Evolutionary conservation across 208 protist species (phyloP), one percentile per base, ranked within the genome.

Genomic region (Porcisia hertigi): DNA sequence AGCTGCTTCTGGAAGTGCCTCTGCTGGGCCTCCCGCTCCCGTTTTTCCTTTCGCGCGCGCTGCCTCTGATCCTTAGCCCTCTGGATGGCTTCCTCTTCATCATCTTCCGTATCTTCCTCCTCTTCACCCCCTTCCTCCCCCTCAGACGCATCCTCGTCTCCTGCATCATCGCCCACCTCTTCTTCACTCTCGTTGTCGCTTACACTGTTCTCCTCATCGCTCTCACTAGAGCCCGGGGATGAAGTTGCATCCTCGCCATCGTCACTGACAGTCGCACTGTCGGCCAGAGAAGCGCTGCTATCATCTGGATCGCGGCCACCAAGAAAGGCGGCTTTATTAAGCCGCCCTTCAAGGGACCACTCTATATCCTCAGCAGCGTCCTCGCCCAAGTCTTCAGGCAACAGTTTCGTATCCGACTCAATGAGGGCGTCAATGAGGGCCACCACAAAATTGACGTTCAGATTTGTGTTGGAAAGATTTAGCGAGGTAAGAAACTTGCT

Each of bases 401-500:
- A 70, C 58, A 93, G 47, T 34, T 71, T 78, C 7, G 92, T 96
- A 69, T 96, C 88, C 0, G 90, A 94, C 30, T 66, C 72, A 5
- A 72, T 41, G 14, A 96, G 67, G n/a, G 92, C 88, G 6, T 77
- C 75, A 36, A 91, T 66, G 8, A 94, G 53, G 20, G 67, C 43
- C 23, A 71, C 54, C 12, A 88, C 78, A 7, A 73, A 64, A 1
- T 66, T 69, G 6, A 81, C 70, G 16, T 66, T 59, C 11, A 96
- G 76, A 57, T 91, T 89, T 74, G 92, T 92, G 69, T 90, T 66
- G 7, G 81, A 80, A 18, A 96, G 66, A 62, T 93, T 86, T 2
- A 96, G 69, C 3, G 84, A 79, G 2, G 82, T 73, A 20, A 96
- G 73, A 80, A 94, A 96, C 74, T 96, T 96, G 81, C 90, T 94